Percentiles rank a stretch among this genome's conserved stretches.
Conservation (phyloP, 2,329 filamentous ascomycete species). For the Cercospora nicotianae region DNA sequence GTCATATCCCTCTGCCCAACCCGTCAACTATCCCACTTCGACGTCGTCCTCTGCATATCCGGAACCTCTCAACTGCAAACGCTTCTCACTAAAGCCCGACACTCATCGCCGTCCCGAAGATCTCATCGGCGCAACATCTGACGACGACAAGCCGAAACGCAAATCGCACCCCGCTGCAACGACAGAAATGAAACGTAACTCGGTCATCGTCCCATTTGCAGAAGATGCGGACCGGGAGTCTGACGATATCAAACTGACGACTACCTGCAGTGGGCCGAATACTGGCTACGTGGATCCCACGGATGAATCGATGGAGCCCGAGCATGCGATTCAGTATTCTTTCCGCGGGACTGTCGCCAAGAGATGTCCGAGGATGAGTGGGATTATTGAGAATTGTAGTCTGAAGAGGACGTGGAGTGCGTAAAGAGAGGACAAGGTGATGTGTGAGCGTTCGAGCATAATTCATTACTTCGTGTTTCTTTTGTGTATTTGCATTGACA, state of each 20-base stretch:
- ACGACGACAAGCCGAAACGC: not conserved
- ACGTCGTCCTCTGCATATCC: conserved; percentile 1
- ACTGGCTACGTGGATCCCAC: not conserved
- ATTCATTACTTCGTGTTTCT: not conserved
- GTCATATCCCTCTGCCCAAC: not conserved
- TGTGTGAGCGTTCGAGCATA: not conserved
- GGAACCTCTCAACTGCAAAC: not conserved
- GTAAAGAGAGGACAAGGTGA: not conserved
- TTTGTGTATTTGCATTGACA: not conserved
- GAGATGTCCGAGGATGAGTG: conserved; percentile 11
- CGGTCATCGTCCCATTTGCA: not conserved
- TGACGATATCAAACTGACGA: not conserved
- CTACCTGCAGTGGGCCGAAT: not conserved
- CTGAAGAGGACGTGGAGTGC: conserved; percentile 3
- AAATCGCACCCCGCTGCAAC: not conserved
- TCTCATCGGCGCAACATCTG: not conserved
- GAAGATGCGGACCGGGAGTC: not conserved
- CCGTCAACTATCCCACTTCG: not conserved
- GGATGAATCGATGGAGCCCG: not conserved
- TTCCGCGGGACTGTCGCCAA: not conserved
- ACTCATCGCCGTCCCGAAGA: not conserved
- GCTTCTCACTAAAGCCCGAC: not conserved
- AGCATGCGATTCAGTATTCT: conserved; percentile 4
- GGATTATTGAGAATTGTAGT: not conserved
- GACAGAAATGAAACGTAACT: not conserved